Percentiles rank a stretch among this genome's conserved stretches.
Conservation (phyloP, 2,329 filamentous ascomycete species). For the Fusarium marasasianum region DNA sequence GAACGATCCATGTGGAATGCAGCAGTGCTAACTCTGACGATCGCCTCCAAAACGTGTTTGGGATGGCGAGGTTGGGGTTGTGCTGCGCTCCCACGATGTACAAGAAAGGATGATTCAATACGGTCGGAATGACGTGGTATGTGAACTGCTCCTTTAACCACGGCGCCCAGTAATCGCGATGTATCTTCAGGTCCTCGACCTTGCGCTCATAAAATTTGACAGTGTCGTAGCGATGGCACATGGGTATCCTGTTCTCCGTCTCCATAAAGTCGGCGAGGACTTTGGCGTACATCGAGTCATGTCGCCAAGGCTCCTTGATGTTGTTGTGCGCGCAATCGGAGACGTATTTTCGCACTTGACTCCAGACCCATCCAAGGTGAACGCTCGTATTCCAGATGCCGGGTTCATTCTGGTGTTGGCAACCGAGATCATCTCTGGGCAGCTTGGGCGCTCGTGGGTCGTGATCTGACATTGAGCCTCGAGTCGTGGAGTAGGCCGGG, state of each 20-base stretch:
- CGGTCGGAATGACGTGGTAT: constrained; percentile 61
- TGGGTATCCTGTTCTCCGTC: constrained; percentile 58
- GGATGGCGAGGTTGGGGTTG: constrained; percentile 61
- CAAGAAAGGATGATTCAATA: constrained; percentile 63
- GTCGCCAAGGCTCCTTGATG: constrained; percentile 60
- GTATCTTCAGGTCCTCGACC: constrained; percentile 54
- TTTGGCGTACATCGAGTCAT: constrained; percentile 61
- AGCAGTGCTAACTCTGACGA: constrained; percentile 61
- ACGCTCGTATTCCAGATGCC: constrained; percentile 62
- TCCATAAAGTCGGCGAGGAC: constrained; percentile 62
- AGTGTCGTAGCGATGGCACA: constrained; percentile 62
- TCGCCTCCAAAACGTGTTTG: constrained; percentile 63
- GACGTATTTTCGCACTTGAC: constrained; percentile 56
- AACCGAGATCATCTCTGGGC: constrained; percentile 56
- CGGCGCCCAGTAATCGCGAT: constrained; percentile 60
- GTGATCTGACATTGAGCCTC: constrained; percentile 37
- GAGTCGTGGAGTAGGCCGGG: constrained; percentile 44
- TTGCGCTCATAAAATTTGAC: constrained; percentile 62
- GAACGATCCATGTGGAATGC: constrained; percentile 63
- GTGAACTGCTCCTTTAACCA: constrained; percentile 64
- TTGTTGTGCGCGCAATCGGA: constrained; percentile 58
- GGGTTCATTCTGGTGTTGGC: constrained; percentile 50
- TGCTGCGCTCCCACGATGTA: constrained; percentile 63
- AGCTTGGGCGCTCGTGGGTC: constrained; percentile 53
- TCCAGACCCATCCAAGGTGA: constrained; percentile 63